phyloP scores from a whole-genome alignment of 2,329 filamentous ascomycete species.

The Teratosphaeria epicoccoides region DNA sequence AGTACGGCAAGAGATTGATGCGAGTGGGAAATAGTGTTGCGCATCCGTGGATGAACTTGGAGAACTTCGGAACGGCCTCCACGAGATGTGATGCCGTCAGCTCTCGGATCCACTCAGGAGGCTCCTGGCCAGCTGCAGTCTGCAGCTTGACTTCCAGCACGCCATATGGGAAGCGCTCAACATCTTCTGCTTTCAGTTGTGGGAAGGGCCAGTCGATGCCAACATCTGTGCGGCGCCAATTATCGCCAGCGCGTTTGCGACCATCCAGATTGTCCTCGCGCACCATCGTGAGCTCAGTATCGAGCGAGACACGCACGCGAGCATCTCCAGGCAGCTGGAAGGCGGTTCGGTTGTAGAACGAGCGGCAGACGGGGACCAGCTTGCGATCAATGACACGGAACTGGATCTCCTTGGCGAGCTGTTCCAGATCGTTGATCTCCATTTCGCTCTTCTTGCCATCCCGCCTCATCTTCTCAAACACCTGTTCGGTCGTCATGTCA shows the following conservation, averaged over 20 bases:
- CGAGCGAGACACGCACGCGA: conserved; percentile 88
- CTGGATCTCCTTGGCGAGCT: conserved; percentile 82
- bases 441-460: conserved; percentile 90
- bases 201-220: conserved; percentile 92
- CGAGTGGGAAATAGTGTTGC: conserved; percentile 76
- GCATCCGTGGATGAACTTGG: conserved; percentile 95
- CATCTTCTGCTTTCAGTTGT: conserved; percentile 72
- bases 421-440: conserved; percentile 83
- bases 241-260: conserved; percentile 61
- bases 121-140: conserved; percentile 88
- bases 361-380: conserved; percentile 80
- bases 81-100: conserved; percentile 88
- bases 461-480: conserved; percentile 94
- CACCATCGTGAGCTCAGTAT: conserved; percentile 90
- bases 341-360: conserved; percentile 95
- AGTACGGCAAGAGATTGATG: conserved; percentile 87
- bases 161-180: conserved; percentile 89
- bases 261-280: conserved; percentile 93
- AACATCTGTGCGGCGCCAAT: conserved; percentile 96
- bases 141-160: conserved; percentile 96
- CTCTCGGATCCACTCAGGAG: conserved; percentile 92
- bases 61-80: conserved; percentile 98
- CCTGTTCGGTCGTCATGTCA: conserved; percentile 68
- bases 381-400: conserved; percentile 83
- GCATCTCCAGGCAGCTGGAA: conserved; percentile 96